Conservation (phyloP, 108 stramenopile genomes). For the Nitzschia sp. region DNA sequence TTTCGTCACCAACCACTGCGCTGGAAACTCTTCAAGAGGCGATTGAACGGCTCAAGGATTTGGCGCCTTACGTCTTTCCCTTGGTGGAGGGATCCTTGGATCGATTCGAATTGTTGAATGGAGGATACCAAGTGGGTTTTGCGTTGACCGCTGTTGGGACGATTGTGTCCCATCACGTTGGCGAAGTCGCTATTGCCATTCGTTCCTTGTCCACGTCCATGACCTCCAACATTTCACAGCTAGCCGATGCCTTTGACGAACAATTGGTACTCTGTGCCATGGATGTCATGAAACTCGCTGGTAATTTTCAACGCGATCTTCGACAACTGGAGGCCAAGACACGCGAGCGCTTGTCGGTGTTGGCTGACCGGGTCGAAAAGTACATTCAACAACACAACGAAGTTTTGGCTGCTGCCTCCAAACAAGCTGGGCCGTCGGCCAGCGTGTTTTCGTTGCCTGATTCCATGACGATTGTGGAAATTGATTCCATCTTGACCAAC, state of each 20-base stretch:
- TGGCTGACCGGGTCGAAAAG: slow-evolving; percentile 50
- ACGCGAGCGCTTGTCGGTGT: slow-evolving; percentile 49
- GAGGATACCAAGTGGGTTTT: slow-evolving; percentile 57
- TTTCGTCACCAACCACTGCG: slow-evolving; percentile 4
- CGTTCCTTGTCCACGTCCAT: slow-evolving; percentile 47
- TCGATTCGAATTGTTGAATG: slow-evolving; percentile 76
- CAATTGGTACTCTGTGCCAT: slow-evolving; percentile 74
- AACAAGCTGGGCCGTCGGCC: background rate
- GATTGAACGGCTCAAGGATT: slow-evolving; percentile 56
- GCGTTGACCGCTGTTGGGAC: slow-evolving; percentile 60
- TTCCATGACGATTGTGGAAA: slow-evolving; percentile 61
- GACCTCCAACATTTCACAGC: slow-evolving; percentile 44
- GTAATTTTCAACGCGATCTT: slow-evolving; percentile 53
- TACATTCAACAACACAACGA: slow-evolving; percentile 28
- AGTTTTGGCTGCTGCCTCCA: slow-evolving; percentile 17
- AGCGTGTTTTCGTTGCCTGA: slow-evolving; percentile 56
- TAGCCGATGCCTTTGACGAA: slow-evolving; percentile 65
- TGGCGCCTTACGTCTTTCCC: slow-evolving; percentile 74
- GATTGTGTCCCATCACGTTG: slow-evolving; percentile 59
- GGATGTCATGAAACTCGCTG: slow-evolving; percentile 73
- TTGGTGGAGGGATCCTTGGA: slow-evolving; percentile 61
- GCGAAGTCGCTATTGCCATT: slow-evolving; percentile 68
- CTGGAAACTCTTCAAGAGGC: slow-evolving; percentile 52
- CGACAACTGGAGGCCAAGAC: slow-evolving; percentile 56
- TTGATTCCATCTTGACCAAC: slow-evolving; percentile 70